A percentile compares a stretch with the other conserved stretches of the same genome.
phyloP scores from a whole-genome alignment of 495 filamentous ascomycete species.

The Neurospora terricola region DNA sequence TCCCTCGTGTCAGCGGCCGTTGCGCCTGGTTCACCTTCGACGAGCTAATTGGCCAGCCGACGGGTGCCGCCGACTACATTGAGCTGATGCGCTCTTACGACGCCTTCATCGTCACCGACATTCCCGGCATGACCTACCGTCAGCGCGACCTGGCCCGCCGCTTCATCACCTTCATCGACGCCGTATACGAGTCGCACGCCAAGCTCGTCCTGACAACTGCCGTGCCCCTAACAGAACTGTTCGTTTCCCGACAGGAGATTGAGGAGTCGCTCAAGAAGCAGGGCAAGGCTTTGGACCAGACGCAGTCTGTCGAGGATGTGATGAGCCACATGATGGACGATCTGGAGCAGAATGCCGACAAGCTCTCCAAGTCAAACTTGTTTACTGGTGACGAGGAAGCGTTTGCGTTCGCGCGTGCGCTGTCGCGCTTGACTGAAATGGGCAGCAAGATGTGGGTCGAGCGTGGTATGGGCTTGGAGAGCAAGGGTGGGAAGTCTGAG shows the following conservation, averaged over 20 bases:
- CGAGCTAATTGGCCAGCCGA: conserved; percentile 79
- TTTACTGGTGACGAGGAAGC: conserved; percentile 95
- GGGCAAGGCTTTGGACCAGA: conserved; percentile 30
- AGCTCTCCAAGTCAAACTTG: conserved; percentile 74
- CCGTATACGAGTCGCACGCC: conserved; percentile 78
- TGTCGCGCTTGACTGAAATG: conserved; percentile 85
- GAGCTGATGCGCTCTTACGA: conserved; percentile 87
- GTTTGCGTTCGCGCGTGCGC: conserved; percentile 87
- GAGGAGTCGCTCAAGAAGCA: conserved; percentile 35
- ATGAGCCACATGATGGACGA: conserved; percentile 95
- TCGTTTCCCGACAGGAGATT: conserved; percentile 75
- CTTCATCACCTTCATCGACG: conserved; percentile 97
- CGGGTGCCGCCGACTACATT: conserved; percentile 87
- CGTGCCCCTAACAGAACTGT: conserved; percentile 74
- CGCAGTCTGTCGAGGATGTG: conserved; percentile 59
- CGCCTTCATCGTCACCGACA: conserved; percentile 80
- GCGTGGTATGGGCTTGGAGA: conserved; percentile 60
- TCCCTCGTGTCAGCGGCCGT: conserved; percentile 77
- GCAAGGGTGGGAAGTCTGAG: conserved; percentile 49
- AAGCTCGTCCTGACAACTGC: conserved; percentile 89
- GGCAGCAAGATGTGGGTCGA: conserved; percentile 92
- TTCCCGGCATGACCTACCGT: conserved; percentile 81
- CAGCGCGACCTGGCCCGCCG: conserved; percentile 82
- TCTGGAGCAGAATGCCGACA: conserved; percentile 72
- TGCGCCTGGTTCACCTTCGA: conserved; percentile 85